Percentiles rank a stretch among this genome's conserved stretches.
phyloP scores from a whole-genome alignment of 2,329 filamentous ascomycete species.

The Clathrospora elynae region DNA sequence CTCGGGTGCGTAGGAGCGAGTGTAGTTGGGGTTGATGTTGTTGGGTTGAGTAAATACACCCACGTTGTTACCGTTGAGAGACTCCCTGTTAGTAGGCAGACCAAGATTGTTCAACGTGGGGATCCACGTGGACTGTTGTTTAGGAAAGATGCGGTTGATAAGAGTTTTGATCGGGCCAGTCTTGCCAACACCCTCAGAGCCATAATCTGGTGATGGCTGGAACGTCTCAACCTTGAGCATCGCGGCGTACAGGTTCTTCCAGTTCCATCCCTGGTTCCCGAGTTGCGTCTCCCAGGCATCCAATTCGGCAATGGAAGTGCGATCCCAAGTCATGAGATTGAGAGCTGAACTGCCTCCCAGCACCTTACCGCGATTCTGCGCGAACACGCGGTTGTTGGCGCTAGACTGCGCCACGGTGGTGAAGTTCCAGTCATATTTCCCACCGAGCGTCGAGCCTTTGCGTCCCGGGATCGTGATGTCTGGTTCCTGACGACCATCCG shows the following conservation, averaged over 20 bases:
- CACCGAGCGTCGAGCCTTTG: slow-evolving; percentile 36
- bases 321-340: slow-evolving; percentile 50
- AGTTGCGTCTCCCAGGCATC: slow-evolving; percentile 39
- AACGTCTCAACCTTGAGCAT: slow-evolving; percentile 45
- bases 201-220: slow-evolving; percentile 33
- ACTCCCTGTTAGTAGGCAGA: slow-evolving; percentile 50
- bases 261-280: slow-evolving; percentile 43
- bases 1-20: slow-evolving; percentile 56
- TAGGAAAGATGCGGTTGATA: slow-evolving; percentile 53
- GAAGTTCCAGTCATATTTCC: slow-evolving; percentile 49
- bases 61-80: slow-evolving; percentile 56
- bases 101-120: slow-evolving; percentile 56
- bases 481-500: slow-evolving; percentile 34
- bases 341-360: slow-evolving; percentile 56
- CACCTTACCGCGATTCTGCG: slow-evolving; percentile 54
- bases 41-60: slow-evolving; percentile 59
- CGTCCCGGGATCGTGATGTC: slow-evolving; percentile 35
- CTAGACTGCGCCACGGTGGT: slow-evolving; percentile 51
- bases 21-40: slow-evolving; percentile 56
- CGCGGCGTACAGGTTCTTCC: slow-evolving; percentile 37
- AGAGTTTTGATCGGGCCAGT: slow-evolving; percentile 42
- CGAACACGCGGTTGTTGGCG: slow-evolving; percentile 50
- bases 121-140: slow-evolving; percentile 52
- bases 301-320: slow-evolving; percentile 36
- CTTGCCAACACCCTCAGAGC: slow-evolving; percentile 34